phyloP scores from a whole-genome alignment of 257 asterid species.

The Ligustrum vulgare region DNA sequence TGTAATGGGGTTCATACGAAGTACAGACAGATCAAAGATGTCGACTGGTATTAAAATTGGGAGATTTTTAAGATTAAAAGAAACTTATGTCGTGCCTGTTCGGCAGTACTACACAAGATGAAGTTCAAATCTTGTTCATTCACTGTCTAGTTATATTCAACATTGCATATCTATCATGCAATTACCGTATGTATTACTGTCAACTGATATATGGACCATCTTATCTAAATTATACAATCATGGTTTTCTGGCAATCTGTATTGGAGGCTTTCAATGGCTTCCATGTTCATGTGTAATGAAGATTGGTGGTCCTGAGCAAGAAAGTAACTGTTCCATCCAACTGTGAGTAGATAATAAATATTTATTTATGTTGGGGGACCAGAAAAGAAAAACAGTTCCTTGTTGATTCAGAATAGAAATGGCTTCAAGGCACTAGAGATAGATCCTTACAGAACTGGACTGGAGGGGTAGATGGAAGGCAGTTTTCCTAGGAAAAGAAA shows the following conservation, averaged over 20 bases:
- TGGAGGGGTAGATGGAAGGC: neutral
- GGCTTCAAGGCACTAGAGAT: neutral
- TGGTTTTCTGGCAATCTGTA: neutral
- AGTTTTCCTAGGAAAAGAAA: neutral
- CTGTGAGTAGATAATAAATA: neutral
- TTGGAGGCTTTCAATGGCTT: conserved; percentile 22
- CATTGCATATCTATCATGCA: neutral
- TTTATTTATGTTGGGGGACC: neutral
- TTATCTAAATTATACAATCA: conserved; percentile 13
- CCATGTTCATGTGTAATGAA: conserved; percentile 18
- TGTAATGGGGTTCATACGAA: conserved; percentile 4
- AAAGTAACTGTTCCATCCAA: neutral
- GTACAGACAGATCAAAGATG: neutral
- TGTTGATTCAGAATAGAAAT: neutral
- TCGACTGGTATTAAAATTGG: conserved; percentile 19
- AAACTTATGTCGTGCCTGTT: neutral
- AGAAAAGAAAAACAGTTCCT: neutral
- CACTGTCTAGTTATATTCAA: neutral
- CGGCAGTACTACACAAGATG: neutral
- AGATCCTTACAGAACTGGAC: neutral
- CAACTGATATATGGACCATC: conserved; percentile 18
- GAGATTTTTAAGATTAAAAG: neutral
- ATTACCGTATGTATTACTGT: neutral
- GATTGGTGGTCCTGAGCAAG: conserved; percentile 29
- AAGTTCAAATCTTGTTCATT: too few relatives aligned